These are phyloP conservation scores for Colletotrichum lindemuthianum DNA, from an alignment of 2,329 filamentous ascomycete species.

Conservation along the genomic window DNA sequence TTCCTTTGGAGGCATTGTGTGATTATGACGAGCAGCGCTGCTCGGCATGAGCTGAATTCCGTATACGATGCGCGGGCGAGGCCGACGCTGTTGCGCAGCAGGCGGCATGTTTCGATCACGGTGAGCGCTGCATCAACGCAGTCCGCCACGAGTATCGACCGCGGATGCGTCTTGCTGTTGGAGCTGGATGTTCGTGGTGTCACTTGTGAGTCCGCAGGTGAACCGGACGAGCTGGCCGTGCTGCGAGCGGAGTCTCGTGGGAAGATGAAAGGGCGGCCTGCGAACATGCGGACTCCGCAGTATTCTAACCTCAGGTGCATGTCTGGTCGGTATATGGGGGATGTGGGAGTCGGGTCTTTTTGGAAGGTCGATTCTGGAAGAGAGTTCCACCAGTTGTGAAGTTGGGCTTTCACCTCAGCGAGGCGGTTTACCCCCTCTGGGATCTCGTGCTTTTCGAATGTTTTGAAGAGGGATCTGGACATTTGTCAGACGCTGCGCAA, in stretches of 20 bases:
- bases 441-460: slow-evolving; percentile 44
- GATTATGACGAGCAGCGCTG: slow-evolving; percentile 60
- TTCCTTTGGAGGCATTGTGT: slow-evolving; percentile 51
- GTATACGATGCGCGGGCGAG: slow-evolving; percentile 65
- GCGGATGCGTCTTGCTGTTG: slow-evolving; percentile 42
- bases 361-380: slow-evolving; percentile 45
- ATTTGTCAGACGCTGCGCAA: slow-evolving; percentile 10
- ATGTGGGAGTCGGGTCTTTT: slow-evolving; percentile 52
- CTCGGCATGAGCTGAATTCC: slow-evolving; percentile 65
- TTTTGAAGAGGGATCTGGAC: slow-evolving; percentile 47
- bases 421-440: slow-evolving; percentile 46
- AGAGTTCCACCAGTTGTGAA: slow-evolving; percentile 51
- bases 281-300: slow-evolving; percentile 62
- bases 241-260: slow-evolving; percentile 43
- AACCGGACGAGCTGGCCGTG: slow-evolving; percentile 43
- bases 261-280: slow-evolving; percentile 64
- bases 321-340: slow-evolving; percentile 56
- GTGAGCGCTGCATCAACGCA: slow-evolving; percentile 63
- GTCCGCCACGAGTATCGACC: slow-evolving; percentile 56
- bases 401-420: slow-evolving; percentile 48
- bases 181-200: slow-evolving; percentile 35
- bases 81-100: slow-evolving; percentile 60
- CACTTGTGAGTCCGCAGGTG: slow-evolving; percentile 42
- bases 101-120: slow-evolving; percentile 60
- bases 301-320: slow-evolving; percentile 64